Percentiles rank a stretch among this genome's conserved stretches.
These are phyloP conservation scores for Starmera quercuum DNA, from an alignment of 805 yeast species.

Conservation along the genomic window DNA sequence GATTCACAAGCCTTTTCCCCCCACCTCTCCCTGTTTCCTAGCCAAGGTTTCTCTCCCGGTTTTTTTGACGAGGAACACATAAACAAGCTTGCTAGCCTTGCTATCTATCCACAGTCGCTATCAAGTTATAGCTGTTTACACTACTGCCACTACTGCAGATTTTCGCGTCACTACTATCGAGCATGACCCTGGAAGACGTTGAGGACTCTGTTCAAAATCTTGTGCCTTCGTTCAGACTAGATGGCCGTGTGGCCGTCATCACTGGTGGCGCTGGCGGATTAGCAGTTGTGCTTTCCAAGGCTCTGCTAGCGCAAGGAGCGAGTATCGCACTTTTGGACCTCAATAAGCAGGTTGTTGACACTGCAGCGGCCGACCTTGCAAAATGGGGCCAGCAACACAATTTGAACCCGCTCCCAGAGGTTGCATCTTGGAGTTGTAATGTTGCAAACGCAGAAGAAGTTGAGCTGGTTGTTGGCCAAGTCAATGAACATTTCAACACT, in stretches of 20 bases:
- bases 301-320: constrained; percentile 70
- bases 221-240: constrained; percentile 53
- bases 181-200: constrained; percentile 15
- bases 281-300: constrained; percentile 49
- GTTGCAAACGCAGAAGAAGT: constrained; percentile 59
- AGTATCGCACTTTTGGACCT: constrained; percentile 67
- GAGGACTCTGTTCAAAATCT: constrained; percentile 11
- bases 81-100: too few relatives aligned
- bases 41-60: too few relatives aligned
- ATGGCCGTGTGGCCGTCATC: constrained; percentile 11
- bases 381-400: constrained; percentile 38
- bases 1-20: too few relatives aligned
- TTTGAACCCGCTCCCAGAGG: constrained; percentile 23
- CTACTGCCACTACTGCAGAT: too few relatives aligned
- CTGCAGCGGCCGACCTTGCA: constrained; percentile 41
- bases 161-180: background rate
- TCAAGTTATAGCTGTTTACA: too few relatives aligned
- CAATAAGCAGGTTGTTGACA: constrained; percentile 50
- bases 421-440: constrained; percentile 67
- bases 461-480: constrained; percentile 42
- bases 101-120: too few relatives aligned
- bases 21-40: too few relatives aligned
- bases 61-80: too few relatives aligned
- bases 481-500: constrained; percentile 50
- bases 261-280: constrained; percentile 33